These are phyloP conservation scores for Xylaria sp. DNA, from an alignment of 2,329 filamentous ascomycete species.

Conservation along the genomic window DNA sequence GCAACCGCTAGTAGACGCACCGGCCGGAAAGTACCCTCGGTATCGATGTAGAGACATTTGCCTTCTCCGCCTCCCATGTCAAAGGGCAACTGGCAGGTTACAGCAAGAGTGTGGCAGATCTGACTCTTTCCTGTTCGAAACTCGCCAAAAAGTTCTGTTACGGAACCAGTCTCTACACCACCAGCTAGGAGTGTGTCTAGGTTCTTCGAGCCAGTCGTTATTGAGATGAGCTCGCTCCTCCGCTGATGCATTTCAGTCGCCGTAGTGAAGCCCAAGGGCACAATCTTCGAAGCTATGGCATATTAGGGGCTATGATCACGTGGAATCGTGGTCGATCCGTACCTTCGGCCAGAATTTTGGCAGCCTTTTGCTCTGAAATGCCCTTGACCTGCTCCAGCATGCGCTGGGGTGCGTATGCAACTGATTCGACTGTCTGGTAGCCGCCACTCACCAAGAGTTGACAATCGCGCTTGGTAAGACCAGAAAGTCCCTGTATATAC, in stretches of 20 bases:
- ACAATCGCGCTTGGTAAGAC: constrained; percentile 91
- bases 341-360: constrained; percentile 88
- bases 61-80: constrained; percentile 99
- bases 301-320: constrained; percentile 6
- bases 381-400: constrained; percentile 93
- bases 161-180: constrained; percentile 92
- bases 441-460: constrained; percentile 88
- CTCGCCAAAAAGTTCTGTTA: constrained; percentile 97
- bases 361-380: constrained; percentile 94
- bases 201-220: constrained; percentile 96
- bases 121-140: constrained; percentile 98
- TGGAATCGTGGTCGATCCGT: constrained; percentile 10
- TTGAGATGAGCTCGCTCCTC: constrained; percentile 93
- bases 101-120: constrained; percentile 96
- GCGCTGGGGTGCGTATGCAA: constrained; percentile 84
- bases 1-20: constrained; percentile 87
- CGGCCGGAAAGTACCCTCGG: constrained; percentile 92
- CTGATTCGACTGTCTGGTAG: constrained; percentile 90
- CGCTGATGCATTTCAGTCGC: constrained; percentile 98
- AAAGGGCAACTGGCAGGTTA: constrained; percentile 95
- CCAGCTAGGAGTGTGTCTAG: constrained; percentile 91
- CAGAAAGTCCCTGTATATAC: constrained; percentile 65
- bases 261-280: constrained; percentile 98
- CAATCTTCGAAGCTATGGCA: constrained; percentile 75
- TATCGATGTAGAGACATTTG: constrained; percentile 98